Evolutionary conservation across 129 eudicot genomes (phyloP).

Genomic region (Flaveria brownii): DNA sequence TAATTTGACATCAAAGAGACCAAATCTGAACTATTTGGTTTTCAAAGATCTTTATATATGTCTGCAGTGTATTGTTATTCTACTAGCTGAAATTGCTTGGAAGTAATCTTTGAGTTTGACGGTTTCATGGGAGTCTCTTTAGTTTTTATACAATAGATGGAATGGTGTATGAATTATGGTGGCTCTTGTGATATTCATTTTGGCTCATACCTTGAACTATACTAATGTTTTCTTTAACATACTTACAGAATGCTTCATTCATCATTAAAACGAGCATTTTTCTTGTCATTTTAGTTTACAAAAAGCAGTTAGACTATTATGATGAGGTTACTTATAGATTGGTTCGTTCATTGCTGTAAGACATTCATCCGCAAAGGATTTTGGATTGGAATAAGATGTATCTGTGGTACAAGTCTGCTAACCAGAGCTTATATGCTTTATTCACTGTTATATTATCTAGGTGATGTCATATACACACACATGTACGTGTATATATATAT

Average conservation of each 20-base stretch:
- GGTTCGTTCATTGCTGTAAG: slow-evolving; percentile 14
- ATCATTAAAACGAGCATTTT: neutral
- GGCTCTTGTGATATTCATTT: neutral
- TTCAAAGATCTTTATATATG: neutral
- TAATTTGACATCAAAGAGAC: neutral
- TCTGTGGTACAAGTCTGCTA: neutral
- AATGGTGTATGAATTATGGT: neutral
- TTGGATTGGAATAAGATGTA: neutral
- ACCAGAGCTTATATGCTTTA: slow-evolving; percentile 1
- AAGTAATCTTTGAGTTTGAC: slow-evolving; percentile 2
- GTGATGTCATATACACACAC: neutral
- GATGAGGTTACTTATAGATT: slow-evolving; percentile 13
- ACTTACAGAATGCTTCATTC: neutral
- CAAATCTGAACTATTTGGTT: neutral
- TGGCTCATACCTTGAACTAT: no score
- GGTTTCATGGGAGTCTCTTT: neutral
- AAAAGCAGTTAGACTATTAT: slow-evolving; percentile 3
- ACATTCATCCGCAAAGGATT: neutral
- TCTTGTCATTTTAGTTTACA: neutral
- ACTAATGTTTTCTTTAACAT: neutral
- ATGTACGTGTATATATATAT: no score
- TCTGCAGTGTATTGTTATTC: neutral
- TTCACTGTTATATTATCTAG: neutral
- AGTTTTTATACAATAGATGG: neutral
- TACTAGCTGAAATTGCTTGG: neutral